Conservation (phyloP, 2,329 filamentous ascomycete genomes). For the Sphaerulina vaccinii region DNA sequence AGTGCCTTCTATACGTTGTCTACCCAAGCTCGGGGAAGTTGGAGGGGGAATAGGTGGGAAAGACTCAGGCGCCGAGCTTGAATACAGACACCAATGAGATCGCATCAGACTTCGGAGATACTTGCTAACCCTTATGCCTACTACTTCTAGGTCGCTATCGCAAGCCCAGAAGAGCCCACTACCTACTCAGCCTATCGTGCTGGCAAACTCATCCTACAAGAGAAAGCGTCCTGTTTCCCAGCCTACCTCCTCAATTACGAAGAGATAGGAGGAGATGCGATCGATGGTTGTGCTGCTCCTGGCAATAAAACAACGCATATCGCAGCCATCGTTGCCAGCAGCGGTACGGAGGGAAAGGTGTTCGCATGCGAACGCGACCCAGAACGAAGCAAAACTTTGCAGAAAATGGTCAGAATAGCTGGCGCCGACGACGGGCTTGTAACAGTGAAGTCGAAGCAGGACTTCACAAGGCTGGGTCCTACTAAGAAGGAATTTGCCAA, state of each 20-base stretch:
- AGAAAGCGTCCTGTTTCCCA: slow-evolving; percentile 96
- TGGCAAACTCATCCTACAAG: slow-evolving; percentile 84
- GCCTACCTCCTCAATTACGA: slow-evolving; percentile 76
- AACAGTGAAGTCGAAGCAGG: slow-evolving; percentile 68
- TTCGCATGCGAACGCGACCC: slow-evolving; percentile 78
- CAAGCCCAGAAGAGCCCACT: slow-evolving; percentile 66
- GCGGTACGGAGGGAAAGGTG: slow-evolving; percentile 48
- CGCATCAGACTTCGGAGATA: too few relatives aligned
- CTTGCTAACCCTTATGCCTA: too few relatives aligned
- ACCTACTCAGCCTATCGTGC: slow-evolving; percentile 70
- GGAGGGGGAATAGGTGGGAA: too few relatives aligned
- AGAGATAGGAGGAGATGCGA: slow-evolving; percentile 59
- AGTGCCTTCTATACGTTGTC: too few relatives aligned
- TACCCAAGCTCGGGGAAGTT: too few relatives aligned
- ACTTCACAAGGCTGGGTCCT: slow-evolving; percentile 78
- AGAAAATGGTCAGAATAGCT: slow-evolving; percentile 79
- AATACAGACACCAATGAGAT: too few relatives aligned
- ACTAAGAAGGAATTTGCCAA: slow-evolving; percentile 58
- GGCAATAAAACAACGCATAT: slow-evolving; percentile 89
- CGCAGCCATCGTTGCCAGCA: slow-evolving; percentile 10
- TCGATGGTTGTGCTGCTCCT: slow-evolving; percentile 93
- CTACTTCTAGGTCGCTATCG: too few relatives aligned
- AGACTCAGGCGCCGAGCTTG: too few relatives aligned
- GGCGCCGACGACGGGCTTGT: slow-evolving; percentile 67
- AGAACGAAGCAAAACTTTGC: slow-evolving; percentile 68